These are phyloP conservation scores for Hymenoscyphus infarciens DNA, from an alignment of 2,329 filamentous ascomycete species.

Conservation along the genomic window DNA sequence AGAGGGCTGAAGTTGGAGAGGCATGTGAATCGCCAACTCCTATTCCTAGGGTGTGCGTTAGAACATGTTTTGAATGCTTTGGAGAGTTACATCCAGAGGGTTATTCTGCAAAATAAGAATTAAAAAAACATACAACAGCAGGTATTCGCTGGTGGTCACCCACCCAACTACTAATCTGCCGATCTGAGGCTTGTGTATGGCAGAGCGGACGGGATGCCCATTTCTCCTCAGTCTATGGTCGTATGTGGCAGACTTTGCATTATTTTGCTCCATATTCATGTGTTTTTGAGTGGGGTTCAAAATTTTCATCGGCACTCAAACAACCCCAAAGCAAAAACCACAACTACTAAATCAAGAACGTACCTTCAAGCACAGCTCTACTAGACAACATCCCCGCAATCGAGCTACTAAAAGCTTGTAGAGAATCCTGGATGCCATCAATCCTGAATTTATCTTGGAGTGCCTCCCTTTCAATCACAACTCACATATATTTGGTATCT, in stretches of 20 bases:
- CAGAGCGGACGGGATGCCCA: no score
- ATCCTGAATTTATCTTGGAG: not conserved
- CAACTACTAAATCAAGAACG: not conserved
- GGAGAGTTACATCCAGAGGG: not conserved
- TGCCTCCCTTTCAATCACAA: constrained; percentile 38
- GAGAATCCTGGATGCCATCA: constrained; percentile 45
- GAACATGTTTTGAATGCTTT: constrained; percentile 10
- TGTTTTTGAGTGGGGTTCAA: not conserved
- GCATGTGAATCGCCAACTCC: constrained; percentile 64
- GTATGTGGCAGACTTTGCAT: not conserved
- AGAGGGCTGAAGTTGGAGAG: constrained; percentile 61
- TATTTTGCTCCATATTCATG: no score
- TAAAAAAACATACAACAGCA: constrained; percentile 6
- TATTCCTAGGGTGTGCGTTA: constrained; percentile 45
- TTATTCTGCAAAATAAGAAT: not conserved
- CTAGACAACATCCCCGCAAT: constrained; percentile 63
- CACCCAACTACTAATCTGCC: no score
- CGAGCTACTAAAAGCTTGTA: constrained; percentile 63
- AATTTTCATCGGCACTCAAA: not conserved
- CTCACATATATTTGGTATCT: constrained; percentile 68
- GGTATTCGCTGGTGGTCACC: not conserved
- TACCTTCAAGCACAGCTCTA: constrained; percentile 64
- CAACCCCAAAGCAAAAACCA: not conserved
- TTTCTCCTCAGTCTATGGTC: no score
- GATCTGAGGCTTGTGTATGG: no score